Base-by-base conservation (phyloP, 2,329 filamentous ascomycete genomes). In the Hypoxylon sp. region DNA sequence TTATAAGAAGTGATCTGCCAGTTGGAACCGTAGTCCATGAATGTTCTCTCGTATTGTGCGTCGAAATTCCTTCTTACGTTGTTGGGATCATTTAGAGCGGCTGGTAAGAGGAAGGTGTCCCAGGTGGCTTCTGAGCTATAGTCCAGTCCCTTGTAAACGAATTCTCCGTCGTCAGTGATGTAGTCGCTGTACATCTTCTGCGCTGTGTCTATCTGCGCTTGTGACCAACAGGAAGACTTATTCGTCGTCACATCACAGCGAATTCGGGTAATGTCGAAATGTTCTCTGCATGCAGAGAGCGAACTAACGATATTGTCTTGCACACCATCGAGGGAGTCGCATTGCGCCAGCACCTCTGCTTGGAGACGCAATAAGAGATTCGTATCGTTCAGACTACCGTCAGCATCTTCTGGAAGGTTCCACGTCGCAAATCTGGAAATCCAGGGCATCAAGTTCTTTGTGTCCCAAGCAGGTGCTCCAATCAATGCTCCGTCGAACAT, bases 401-500 rank as follows among this genome's bases (percentile, higher is more conserved):
- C 74, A 3, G 80, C 80, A 44, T 59, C 44, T n/a, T 77, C 78
- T 0, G 84, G 84, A 2, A 84, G 75, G 55, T 85, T 85, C 75
- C 81, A 83, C 8, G 80, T 75, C 5, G 79, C 82, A 1, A 83
- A 71, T 65, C 80, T 80, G 0, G 82, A 74, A 5, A 82, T 80
- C 71, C 70, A 77, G 3, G 76, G 74, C 74, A 76, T 76, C 78
- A 86, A 70, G 70, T 84, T 81, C 17, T 78, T 78, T 0, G 80
- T 84, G 79, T 83, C 85, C 83, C 82, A 87, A 1, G 83, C 82
- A 42, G 79, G 78, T 17, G 71, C 76, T 3, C 84, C 84, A 19
- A 84, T 83, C 1, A 87, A 72, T 4, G 85, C 82, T 6, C 85
- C 85, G 61, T 87, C 84, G 61, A 87, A 87, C 48, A 86, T 82